Percentiles rank a stretch among this genome's conserved stretches.
Conservation (phyloP, 345 rosid genomes). For the Reutealis trisperma region DNA sequence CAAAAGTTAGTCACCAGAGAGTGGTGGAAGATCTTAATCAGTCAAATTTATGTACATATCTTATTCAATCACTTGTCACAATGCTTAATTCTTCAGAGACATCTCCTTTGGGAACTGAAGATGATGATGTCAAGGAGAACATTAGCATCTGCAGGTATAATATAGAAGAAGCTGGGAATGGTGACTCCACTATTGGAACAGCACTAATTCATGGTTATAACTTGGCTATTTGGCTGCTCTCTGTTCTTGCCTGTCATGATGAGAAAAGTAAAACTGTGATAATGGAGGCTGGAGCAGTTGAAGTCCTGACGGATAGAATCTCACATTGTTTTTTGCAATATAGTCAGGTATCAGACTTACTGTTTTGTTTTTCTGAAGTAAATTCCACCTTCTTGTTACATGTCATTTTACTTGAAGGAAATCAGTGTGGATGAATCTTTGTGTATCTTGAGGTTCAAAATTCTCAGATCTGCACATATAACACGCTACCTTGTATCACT, state of each 20-base stretch:
- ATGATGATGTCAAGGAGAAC: constrained; percentile 46
- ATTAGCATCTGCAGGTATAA: constrained; percentile 63
- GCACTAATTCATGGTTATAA: constrained; percentile 65
- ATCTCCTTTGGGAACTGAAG: constrained; percentile 48
- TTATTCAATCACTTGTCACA: constrained; percentile 77
- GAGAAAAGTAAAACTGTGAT: constrained; percentile 72
- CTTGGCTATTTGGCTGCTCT: constrained; percentile 88
- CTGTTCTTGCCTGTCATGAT: constrained; percentile 90
- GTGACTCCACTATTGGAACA: constrained; percentile 48
- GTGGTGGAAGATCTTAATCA: constrained; percentile 85
- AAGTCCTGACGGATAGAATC: constrained; percentile 80
- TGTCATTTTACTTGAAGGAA: background rate
- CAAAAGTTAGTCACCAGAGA: constrained; percentile 80
- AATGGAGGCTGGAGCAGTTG: constrained; percentile 92
- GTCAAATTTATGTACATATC: constrained; percentile 57
- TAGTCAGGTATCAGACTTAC: constrained; percentile 60
- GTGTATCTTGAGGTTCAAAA: background rate
- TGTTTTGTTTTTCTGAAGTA: constrained; percentile 15
- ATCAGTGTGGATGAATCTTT: background rate
- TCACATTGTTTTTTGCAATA: constrained; percentile 55
- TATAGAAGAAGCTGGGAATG: constrained; percentile 54
- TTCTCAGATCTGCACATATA: background rate
- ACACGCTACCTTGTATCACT: background rate
- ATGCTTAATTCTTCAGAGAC: constrained; percentile 57
- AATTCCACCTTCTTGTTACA: background rate